Evolutionary conservation across 2,329 filamentous ascomycete species (phyloP), one percentile per base, ranked within the genome.

Genomic region (Pochonia chlamydosporia): DNA sequence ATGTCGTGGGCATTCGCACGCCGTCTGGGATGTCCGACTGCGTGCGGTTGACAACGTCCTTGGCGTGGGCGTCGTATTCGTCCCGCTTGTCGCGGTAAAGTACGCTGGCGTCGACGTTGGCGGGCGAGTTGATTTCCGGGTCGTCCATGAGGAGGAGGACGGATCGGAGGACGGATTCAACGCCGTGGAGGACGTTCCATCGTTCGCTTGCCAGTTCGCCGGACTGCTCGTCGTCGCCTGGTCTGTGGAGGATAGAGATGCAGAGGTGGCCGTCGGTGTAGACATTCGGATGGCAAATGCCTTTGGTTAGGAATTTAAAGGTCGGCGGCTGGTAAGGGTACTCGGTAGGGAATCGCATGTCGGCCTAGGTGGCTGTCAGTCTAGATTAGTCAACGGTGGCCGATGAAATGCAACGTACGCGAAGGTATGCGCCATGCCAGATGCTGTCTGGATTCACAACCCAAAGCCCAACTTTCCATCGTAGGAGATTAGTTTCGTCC

Each of bases 381-480:
- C n/a, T 5, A n/a, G 33, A 16, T n/a, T 43, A 8, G 24, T 36
- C 21, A 24, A 20, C 18, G 20, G 10, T 9, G n/a, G n/a, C n/a
- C n/a, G n/a, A 7, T 31, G 13, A n/a, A 8, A 49, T 67, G 59
- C 18, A 20, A 18, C 47, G 23, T 47, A 79, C 79, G 69, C 81
- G 91, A 67, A 96, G 89, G 67, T 96, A 99, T 55, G 87, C 93
- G 50, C 91, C 91, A 59, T 96, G 85, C 74, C 95, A 97, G 54
- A 86, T 76, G 52, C 90, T 96, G 58, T 96, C 91, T 1, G 88
- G 81, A 67, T 97, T 97, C 59, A 96, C 80, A 31, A 96, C 89
- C 71, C 96, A 91, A 49, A 99, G 80, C 3, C 87, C 91, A 41
- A 97, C 74, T 51, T 81, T 83, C 92, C 93, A 97, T 54, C 83